Conservation (phyloP, 2,329 filamentous ascomycete genomes). For the Coniochaeta hoffmannii region DNA sequence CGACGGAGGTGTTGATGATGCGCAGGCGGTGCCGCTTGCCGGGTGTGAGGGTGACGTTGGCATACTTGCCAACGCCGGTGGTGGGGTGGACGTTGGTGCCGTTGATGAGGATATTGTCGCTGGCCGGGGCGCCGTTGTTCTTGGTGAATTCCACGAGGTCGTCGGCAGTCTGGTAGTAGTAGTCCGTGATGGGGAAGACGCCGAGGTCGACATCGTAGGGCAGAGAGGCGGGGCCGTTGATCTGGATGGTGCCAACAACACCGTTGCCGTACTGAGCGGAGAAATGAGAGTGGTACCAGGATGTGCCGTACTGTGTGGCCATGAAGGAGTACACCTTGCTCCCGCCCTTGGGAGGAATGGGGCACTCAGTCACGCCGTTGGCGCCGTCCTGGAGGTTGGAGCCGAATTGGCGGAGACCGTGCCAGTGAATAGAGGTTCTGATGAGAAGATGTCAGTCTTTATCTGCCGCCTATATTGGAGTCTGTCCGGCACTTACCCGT, state of each 20-base stretch:
- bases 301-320: slow-evolving; percentile 30
- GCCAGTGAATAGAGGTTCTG: slow-evolving; percentile 41
- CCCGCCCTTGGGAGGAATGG: slow-evolving; percentile 26
- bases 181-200: slow-evolving; percentile 40
- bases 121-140: slow-evolving; percentile 20
- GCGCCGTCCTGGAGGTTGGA: slow-evolving; percentile 40
- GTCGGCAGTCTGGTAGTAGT: slow-evolving; percentile 32
- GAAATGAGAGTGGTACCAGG: slow-evolving; percentile 40
- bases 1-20: slow-evolving; percentile 43
- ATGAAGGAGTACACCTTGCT: slow-evolving; percentile 27
- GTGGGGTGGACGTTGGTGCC: slow-evolving; percentile 29
- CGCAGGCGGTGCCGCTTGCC: slow-evolving; percentile 42
- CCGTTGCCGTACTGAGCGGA: slow-evolving; percentile 39
- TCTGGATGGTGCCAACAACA: slow-evolving; percentile 37
- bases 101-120: slow-evolving; percentile 37
- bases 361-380: slow-evolving; percentile 33
- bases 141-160: slow-evolving; percentile 15
- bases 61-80: slow-evolving; percentile 21
- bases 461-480: not conserved
- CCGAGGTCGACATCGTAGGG: slow-evolving; percentile 46
- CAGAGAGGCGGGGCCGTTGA: slow-evolving; percentile 36
- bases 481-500: slow-evolving; percentile 26
- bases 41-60: slow-evolving; percentile 26
- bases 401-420: slow-evolving; percentile 36
- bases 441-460: not conserved